These are phyloP conservation scores for Tillandsia fasciculata DNA, from an alignment of 176 grass and related monocot species.

Conservation along the genomic window DNA sequence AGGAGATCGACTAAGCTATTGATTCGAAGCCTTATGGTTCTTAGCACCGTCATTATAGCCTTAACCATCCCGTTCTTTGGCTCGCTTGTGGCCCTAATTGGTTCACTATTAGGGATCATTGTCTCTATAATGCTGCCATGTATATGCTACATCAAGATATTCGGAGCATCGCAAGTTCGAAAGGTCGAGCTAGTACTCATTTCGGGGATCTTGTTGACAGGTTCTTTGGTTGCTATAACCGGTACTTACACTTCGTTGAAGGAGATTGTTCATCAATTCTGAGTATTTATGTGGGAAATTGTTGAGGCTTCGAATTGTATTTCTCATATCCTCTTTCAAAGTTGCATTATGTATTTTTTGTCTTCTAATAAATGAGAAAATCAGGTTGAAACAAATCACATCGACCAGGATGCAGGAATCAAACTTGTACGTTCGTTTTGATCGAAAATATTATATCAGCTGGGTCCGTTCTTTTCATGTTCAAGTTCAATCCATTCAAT, in stretches of 20 bases:
- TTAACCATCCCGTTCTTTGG: conserved; percentile 64
- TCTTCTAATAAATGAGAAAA: too few species aligned
- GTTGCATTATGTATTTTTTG: too few species aligned
- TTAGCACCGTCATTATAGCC: conserved; percentile 51
- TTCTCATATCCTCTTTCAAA: too few species aligned
- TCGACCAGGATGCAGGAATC: too few species aligned
- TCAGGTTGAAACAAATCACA: too few species aligned
- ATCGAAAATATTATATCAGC: conserved; percentile 1
- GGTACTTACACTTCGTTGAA: conserved; percentile 64
- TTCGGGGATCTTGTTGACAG: conserved; percentile 33
- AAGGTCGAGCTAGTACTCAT: conserved; percentile 37
- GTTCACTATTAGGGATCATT: conserved; percentile 57
- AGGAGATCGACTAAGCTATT: conserved; percentile 21
- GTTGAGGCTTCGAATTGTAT: too few species aligned
- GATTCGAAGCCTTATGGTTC: conserved; percentile 34
- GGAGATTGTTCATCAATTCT: conserved; percentile 52
- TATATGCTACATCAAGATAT: conserved; percentile 70
- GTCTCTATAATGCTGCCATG: conserved; percentile 62
- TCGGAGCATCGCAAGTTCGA: conserved; percentile 24
- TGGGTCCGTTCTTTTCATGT: conserved; percentile 28
- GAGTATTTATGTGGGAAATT: background rate
- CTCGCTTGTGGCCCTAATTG: conserved; percentile 65
- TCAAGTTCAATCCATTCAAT: conserved; percentile 26
- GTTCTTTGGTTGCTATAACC: conserved; percentile 27
- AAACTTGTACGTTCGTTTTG: conserved; percentile 2